Evolutionary conservation across 2,329 filamentous ascomycete genomes (phyloP), one percentile per base, ranked within the genome.

Genomic region (Laburnicola sp.): DNA sequence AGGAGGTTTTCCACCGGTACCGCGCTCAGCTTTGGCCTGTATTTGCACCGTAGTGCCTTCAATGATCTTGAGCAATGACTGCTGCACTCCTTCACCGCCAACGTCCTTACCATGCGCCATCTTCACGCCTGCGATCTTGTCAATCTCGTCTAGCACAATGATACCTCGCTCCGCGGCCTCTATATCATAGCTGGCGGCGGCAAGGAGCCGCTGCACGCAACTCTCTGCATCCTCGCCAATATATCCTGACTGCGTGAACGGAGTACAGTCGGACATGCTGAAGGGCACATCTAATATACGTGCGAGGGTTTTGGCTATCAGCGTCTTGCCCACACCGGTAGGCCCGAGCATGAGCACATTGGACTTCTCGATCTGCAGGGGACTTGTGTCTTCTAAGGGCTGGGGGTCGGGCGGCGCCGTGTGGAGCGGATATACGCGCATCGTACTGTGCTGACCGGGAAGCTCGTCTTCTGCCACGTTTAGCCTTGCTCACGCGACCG

Each of bases 211-310:
- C 66, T 97, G 91, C 35, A 99, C 91, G 63, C 93, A 97, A 0
- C 90, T 87, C 69, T 99, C 94, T n/a, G 93, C 93, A 69, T 99
- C 94, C 68, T 97, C 93, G 27, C 94, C 94, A 60, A 99, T 97
- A 65, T 99, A 99, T 25, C 94, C 93, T 3, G 93, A 93, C 75
- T 97, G 93, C 0, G 93, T 97, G 58, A 97, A 91, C 4, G 92
- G 89, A 44, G 94, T 97, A 73, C 93, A 97, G 73, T 97, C 93
- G 54, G 90, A 93, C 74, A 96, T 96, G 56, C 89, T 91, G 67
- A 97, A 96, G 0, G 94, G 94, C 0, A 97, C 91, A 54, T 94
- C 93, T n/a, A 99, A 82, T 45, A 94, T 87, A 65, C 91, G 87
- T 60, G 93, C 94, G 34, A 97, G 77, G 0, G 93, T 97, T 73